Evolutionary conservation across 2,329 filamentous ascomycete species (phyloP).

Genomic region (Fusarium aywerte): DNA sequence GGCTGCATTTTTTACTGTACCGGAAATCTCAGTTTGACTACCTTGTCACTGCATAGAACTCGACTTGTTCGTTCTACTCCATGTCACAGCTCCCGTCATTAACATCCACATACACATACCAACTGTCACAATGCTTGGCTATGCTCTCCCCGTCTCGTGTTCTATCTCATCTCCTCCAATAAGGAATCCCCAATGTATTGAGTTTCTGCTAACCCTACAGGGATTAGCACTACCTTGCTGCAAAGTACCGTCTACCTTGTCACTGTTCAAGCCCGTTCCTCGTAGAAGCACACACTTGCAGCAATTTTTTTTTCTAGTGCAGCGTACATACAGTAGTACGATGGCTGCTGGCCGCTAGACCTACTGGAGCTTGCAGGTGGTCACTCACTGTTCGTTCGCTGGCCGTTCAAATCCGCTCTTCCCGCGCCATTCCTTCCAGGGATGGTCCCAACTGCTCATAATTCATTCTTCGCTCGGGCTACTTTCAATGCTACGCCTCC

Average conservation of each 20-base stretch:
- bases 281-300: slow-evolving; percentile 13
- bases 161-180: slow-evolving; percentile 12
- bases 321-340: background rate
- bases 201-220: slow-evolving; percentile 11
- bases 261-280: slow-evolving; percentile 4
- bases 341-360: slow-evolving; percentile 1
- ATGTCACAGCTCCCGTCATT: background rate
- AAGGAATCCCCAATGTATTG: background rate
- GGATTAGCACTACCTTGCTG: slow-evolving; percentile 19
- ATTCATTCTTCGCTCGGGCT: slow-evolving; percentile 1
- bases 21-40: background rate
- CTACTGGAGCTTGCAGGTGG: background rate
- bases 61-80: background rate
- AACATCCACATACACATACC: background rate
- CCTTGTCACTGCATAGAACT: background rate
- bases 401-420: slow-evolving; percentile 30
- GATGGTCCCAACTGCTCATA: slow-evolving; percentile 9
- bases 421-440: slow-evolving; percentile 23
- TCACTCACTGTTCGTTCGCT: slow-evolving; percentile 4
- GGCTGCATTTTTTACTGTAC: background rate
- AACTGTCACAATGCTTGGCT: slow-evolving; percentile 10
- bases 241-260: slow-evolving; percentile 26
- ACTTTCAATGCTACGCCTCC: slow-evolving; percentile 10
- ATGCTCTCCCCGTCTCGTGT: background rate
- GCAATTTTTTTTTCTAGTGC: slow-evolving; percentile 24